Evolutionary conservation across 352 stramenopile genomes (phyloP), one percentile per base, ranked within the genome.

Genomic region (Phytophthora sp.): DNA sequence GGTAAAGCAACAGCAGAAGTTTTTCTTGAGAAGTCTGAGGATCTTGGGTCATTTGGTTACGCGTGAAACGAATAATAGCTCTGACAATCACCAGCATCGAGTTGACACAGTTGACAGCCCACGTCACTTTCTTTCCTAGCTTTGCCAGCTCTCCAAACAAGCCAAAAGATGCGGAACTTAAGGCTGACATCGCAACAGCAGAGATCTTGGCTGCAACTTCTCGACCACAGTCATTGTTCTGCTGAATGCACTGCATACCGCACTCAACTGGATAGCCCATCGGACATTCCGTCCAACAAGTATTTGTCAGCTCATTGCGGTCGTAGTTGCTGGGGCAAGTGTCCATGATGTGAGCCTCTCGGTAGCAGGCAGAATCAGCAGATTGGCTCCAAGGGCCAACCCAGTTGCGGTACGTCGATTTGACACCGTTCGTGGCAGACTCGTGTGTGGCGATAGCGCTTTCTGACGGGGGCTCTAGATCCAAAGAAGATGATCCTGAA

Each of bases 191-290:
- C 6, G 72, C 76, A 7, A 86, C 60, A 12, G 65, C 45, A 0
- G 45, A 60, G 5, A 70, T 42, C 48, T 87, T 84, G 13, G 46
- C 46, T 17, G 75, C 4, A 0, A 78, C 53, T 55, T 80, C 64
- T n/a, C 56, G 54, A n/a, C 39, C 56, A 31, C 79, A 89, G 54
- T 86, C 75, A 24, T 77, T 69, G 66, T 84, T 84, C 49, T 89
- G 77, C 13, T 72, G 79, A 28, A 89, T 71, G 41, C 80, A 89
- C 63, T 88, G 68, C 68, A 84, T 78, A 18, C 69, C 74, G 45
- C 80, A 89, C 30, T 82, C 62, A 4, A 89, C 77, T 3, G 79
- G 79, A 56, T 87, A 89, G 30, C 82, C 72, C 34, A 87, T 51
- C 5, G 79, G 79, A 43, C 79, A 87, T 42, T 83, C 62, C 3